Percentiles rank a stretch among this genome's conserved stretches.
These are phyloP conservation scores for Fusarium globosum DNA, from an alignment of 2,329 filamentous ascomycete species.

Conservation along the genomic window DNA sequence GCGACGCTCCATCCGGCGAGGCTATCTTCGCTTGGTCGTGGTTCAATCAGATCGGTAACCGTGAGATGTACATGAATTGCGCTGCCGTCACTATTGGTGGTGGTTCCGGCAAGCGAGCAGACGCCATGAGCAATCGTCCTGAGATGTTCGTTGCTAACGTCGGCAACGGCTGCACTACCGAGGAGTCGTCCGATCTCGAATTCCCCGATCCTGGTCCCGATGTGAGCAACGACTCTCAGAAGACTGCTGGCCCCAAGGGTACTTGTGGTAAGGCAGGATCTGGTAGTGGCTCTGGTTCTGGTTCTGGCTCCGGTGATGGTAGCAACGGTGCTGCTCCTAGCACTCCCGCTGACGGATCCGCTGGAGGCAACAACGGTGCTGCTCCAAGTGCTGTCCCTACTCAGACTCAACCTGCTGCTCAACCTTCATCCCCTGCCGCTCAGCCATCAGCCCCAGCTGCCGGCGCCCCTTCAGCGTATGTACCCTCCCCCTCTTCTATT, in stretches of 20 bases:
- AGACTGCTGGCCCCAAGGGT: constrained; percentile 52
- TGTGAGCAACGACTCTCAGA: constrained; percentile 54
- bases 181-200: constrained; percentile 66
- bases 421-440: constrained; percentile 8
- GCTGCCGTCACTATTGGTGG: constrained; percentile 72
- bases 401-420: constrained; percentile 27
- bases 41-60: constrained; percentile 81
- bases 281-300: constrained; percentile 20
- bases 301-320: constrained; percentile 4
- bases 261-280: constrained; percentile 48
- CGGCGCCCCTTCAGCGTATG: constrained; percentile 44
- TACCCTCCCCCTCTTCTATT: constrained; percentile 21
- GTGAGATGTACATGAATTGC: constrained; percentile 91
- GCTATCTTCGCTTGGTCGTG: constrained; percentile 81
- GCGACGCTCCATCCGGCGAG: constrained; percentile 68
- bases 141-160: constrained; percentile 79
- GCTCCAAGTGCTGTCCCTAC: constrained; percentile 36
- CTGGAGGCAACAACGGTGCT: constrained; percentile 17
- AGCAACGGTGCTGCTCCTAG: constrained; percentile 20
- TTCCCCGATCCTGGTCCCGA: constrained; percentile 75
- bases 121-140: constrained; percentile 67
- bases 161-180: constrained; percentile 67
- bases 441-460: constrained; percentile 37
- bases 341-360: constrained; percentile 13
- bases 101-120: constrained; percentile 49